A percentile compares a stretch with the other conserved stretches of the same genome.
Evolutionary conservation across 2,329 filamentous ascomycete genomes (phyloP).

Genomic region (Diaporthe citrichinensis): DNA sequence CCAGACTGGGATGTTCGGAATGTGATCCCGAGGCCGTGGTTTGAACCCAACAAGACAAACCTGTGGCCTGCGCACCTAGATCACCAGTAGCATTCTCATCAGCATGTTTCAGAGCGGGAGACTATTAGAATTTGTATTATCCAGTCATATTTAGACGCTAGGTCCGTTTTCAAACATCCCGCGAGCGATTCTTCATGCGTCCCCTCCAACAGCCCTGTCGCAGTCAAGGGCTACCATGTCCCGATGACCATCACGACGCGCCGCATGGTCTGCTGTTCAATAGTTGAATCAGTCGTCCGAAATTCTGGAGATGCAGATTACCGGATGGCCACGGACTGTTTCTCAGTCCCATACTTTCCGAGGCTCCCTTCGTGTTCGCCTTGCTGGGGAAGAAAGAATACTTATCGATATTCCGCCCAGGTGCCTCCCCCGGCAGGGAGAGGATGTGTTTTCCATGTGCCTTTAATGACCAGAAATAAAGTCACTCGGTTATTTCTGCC

Average conservation of each 20-base stretch:
- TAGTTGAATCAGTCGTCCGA: not conserved
- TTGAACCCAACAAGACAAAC: not conserved
- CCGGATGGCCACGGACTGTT: not conserved
- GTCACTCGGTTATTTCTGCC: not conserved
- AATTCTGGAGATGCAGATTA: not conserved
- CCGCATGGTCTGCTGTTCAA: not conserved
- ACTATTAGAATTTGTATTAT: not conserved
- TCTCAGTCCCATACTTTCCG: not conserved
- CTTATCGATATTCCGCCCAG: not conserved
- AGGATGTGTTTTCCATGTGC: not conserved
- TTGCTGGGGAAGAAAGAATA: not conserved
- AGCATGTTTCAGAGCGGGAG: not conserved
- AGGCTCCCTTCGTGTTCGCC: constrained; percentile 4
- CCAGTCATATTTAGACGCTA: constrained; percentile 1
- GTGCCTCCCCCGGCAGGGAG: not conserved
- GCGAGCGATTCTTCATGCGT: constrained; percentile 5
- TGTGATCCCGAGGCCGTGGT: not conserved
- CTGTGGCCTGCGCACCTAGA: not conserved
- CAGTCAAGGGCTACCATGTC: constrained; percentile 10
- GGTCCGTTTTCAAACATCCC: constrained; percentile 16
- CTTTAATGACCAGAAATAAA: not conserved
- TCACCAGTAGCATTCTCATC: not conserved
- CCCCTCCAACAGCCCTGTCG: not conserved
- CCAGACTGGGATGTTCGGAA: not conserved
- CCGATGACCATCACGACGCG: not conserved